Conservation (phyloP, 805 yeast genomes). For the Starmerella vitae region DNA sequence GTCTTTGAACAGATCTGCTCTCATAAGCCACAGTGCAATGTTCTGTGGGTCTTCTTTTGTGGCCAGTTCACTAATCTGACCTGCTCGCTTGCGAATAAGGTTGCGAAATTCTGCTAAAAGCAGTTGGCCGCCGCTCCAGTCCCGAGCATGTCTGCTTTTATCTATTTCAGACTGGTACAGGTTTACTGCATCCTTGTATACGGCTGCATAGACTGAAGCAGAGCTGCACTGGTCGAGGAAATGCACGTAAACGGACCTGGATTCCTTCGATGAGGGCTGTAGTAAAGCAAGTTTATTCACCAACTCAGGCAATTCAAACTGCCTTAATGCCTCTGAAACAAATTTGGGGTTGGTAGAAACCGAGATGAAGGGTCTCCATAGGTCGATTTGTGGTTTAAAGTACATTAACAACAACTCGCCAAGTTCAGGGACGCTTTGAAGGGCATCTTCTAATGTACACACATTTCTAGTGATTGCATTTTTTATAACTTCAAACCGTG, state of each 20-base stretch:
- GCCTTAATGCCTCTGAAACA: neutral
- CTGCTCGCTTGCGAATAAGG: slow-evolving; percentile 41
- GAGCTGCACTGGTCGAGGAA: slow-evolving; percentile 2
- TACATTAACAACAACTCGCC: neutral
- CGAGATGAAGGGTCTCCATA: slow-evolving; percentile 4
- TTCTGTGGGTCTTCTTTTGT: slow-evolving; percentile 49
- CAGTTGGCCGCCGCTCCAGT: slow-evolving; percentile 47
- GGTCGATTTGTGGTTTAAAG: neutral
- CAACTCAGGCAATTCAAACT: neutral
- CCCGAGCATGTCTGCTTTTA: slow-evolving; percentile 45
- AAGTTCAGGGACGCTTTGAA: neutral
- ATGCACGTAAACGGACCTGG: slow-evolving; percentile 1
- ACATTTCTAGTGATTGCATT: neutral
- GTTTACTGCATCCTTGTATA: slow-evolving; percentile 26
- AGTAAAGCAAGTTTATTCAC: neutral
- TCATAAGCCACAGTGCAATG: slow-evolving; percentile 54
- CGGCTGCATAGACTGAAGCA: slow-evolving; percentile 8
- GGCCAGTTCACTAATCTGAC: slow-evolving; percentile 52
- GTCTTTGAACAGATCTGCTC: slow-evolving; percentile 36
- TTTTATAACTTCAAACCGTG: neutral
- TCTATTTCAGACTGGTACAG: slow-evolving; percentile 17
- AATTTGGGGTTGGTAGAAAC: neutral
- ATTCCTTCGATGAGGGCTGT: neutral
- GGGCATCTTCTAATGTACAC: neutral
- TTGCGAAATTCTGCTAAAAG: slow-evolving; percentile 29